A percentile compares a stretch with the other conserved stretches of the same genome.
These are phyloP conservation scores for Rubroboletus pulcherrimus DNA, from an alignment of 768 basidiomycete genomes.

Conservation along the genomic window DNA sequence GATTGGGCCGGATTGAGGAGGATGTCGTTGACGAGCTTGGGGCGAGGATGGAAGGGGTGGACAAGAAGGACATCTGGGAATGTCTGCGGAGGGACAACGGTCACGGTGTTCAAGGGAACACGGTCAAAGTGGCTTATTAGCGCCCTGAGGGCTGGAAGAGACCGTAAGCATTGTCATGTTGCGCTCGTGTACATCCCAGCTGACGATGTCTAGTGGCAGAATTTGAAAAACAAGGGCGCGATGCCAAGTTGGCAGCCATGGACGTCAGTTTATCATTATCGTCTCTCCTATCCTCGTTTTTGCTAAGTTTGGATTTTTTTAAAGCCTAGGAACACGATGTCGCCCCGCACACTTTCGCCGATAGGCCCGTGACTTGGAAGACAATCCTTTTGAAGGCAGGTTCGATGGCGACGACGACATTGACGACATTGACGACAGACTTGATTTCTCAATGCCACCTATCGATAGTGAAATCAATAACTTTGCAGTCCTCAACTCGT, in stretches of 20 bases:
- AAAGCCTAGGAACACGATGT: conserved; percentile 68
- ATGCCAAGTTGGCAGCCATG: conserved; percentile 73
- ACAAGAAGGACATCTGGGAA: conserved; percentile 84
- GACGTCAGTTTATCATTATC: conserved; percentile 56
- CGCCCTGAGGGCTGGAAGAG: conserved; percentile 74
- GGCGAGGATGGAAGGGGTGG: conserved; percentile 64
- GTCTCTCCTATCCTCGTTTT: background rate
- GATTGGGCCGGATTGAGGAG: conserved; percentile 88
- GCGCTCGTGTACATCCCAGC: background rate
- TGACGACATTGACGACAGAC: conserved; percentile 56
- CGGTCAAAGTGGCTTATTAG: conserved; percentile 95
- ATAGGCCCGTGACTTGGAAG: conserved; percentile 60
- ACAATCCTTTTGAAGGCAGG: conserved; percentile 79
- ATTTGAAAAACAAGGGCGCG: conserved; percentile 83
- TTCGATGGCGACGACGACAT: conserved; percentile 49
- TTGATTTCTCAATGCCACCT: conserved; percentile 45
- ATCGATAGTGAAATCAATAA: conserved; percentile 45
- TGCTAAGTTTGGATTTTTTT: background rate
- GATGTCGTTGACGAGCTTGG: conserved; percentile 84
- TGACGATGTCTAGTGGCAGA: conserved; percentile 52
- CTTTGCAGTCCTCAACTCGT: conserved; percentile 88
- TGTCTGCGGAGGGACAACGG: conserved; percentile 81
- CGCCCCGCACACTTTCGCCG: conserved; percentile 65
- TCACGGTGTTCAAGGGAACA: conserved; percentile 81
- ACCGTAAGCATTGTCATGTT: conserved; percentile 53